phyloP scores from a whole-genome alignment of 2,329 filamentous ascomycete species.

The Lecanicillium sp. region DNA sequence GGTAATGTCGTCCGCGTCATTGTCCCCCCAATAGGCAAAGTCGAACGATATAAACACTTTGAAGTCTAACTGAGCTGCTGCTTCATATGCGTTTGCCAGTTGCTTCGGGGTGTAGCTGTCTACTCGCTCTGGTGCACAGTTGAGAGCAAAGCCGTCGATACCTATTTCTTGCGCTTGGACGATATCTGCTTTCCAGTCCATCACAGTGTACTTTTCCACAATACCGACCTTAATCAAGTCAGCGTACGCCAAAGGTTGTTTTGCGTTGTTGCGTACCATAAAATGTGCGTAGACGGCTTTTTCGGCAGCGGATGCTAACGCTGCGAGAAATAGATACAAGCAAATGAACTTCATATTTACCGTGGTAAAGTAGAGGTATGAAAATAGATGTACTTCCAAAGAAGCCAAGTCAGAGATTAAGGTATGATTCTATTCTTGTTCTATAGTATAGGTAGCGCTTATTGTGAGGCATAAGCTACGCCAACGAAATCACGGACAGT shows the following conservation, averaged over 20 bases:
- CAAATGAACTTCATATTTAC: no score
- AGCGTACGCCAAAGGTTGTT: not conserved
- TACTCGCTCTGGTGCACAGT: conserved; percentile 14
- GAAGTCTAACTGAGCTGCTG: conserved; percentile 12
- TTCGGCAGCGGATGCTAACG: not conserved
- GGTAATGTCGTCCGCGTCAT: conserved; percentile 13
- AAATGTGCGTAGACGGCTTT: conserved; percentile 1
- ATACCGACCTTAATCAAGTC: conserved; percentile 11
- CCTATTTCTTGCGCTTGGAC: conserved; percentile 14
- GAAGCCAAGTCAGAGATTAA: no score
- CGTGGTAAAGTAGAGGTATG: no score
- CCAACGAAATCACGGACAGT: no score
- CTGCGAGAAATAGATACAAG: not conserved
- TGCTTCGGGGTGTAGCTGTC: conserved; percentile 15
- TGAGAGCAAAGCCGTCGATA: conserved; percentile 16
- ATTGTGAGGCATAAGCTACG: no score
- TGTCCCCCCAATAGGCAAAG: conserved; percentile 16
- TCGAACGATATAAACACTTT: conserved; percentile 17
- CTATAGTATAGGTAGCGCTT: no score
- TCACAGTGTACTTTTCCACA: conserved; percentile 13
- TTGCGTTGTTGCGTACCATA: not conserved
- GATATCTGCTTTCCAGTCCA: conserved; percentile 14
- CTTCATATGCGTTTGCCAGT: conserved; percentile 13
- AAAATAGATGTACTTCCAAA: no score
- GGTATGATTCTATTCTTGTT: no score